These are phyloP conservation scores for Colletotrichum tanaceti DNA, from an alignment of 2,329 filamentous ascomycete species.

Conservation along the genomic window DNA sequence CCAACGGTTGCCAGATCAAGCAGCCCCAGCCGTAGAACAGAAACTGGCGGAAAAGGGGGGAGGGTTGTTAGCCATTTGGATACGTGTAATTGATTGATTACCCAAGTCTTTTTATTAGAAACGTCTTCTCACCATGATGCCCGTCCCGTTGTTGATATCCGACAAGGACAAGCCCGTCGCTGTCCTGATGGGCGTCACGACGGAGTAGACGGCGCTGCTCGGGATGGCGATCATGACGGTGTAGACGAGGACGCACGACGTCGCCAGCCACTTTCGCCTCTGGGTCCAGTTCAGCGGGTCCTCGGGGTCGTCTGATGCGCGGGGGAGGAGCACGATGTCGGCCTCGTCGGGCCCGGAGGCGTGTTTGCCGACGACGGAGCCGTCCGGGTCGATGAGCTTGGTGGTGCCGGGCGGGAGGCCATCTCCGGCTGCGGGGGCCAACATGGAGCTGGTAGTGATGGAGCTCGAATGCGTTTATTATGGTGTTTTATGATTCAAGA, in stretches of 20 bases:
- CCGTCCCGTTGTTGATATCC: slow-evolving; percentile 54
- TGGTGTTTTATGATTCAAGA: too few relatives aligned
- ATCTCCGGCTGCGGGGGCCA: neutral
- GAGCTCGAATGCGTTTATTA: too few relatives aligned
- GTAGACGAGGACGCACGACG: slow-evolving; percentile 44
- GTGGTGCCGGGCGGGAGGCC: slow-evolving; percentile 21
- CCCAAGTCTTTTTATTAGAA: too few relatives aligned
- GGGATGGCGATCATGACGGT: slow-evolving; percentile 50
- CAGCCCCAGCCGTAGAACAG: slow-evolving; percentile 59
- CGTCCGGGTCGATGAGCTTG: slow-evolving; percentile 29
- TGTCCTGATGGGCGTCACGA: slow-evolving; percentile 51
- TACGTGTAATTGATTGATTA: too few relatives aligned
- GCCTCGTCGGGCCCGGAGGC: slow-evolving; percentile 20
- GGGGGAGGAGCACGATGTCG: slow-evolving; percentile 45
- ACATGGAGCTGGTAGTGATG: too few relatives aligned
- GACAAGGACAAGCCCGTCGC: slow-evolving; percentile 49
- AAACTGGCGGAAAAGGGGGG: slow-evolving; percentile 44
- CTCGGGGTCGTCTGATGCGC: slow-evolving; percentile 44
- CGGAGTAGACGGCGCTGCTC: slow-evolving; percentile 53
- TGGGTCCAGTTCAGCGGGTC: slow-evolving; percentile 46
- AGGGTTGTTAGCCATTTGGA: too few relatives aligned
- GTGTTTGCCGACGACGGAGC: slow-evolving; percentile 23
- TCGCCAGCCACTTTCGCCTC: slow-evolving; percentile 42
- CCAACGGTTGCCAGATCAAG: slow-evolving; percentile 61
- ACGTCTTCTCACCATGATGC: slow-evolving; percentile 47